Evolutionary conservation across 768 basidiomycete genomes (phyloP).

Genomic region (Heimioporus sp.): DNA sequence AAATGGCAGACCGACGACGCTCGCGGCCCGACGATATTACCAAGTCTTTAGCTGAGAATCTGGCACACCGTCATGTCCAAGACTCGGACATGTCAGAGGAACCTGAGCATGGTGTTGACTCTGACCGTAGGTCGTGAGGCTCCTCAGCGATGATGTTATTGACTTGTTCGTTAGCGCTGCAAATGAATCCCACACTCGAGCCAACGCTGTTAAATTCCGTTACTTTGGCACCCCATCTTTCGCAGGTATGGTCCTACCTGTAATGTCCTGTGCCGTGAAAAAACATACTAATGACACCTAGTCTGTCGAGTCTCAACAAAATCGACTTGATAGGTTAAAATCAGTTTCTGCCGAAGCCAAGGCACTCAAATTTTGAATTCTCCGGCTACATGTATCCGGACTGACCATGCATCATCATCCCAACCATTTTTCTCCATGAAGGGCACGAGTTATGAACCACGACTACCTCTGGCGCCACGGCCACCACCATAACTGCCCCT

Average conservation of each 20-base stretch:
- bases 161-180: conserved; percentile 12
- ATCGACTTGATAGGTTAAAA: conserved; percentile 48
- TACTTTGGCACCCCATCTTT: conserved; percentile 46
- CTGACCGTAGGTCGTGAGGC: conserved; percentile 9
- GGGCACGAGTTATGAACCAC: conserved; percentile 41
- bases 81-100: conserved; percentile 26
- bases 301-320: conserved; percentile 48
- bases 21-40: conserved; percentile 56
- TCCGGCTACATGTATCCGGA: too few relatives aligned
- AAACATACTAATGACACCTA: conserved; percentile 16
- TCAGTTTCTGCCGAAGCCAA: conserved; percentile 49
- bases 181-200: conserved; percentile 21
- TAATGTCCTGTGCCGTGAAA: background rate
- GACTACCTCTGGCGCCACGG: conserved; percentile 40
- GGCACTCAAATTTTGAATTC: conserved; percentile 42
- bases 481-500: conserved; percentile 47
- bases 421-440: background rate
- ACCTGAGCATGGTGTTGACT: background rate
- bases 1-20: conserved; percentile 66
- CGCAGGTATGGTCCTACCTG: conserved; percentile 41
- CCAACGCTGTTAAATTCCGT: conserved; percentile 34
- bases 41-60: conserved; percentile 36
- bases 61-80: conserved; percentile 33
- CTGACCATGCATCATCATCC: too few relatives aligned
- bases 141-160: background rate